Evolutionary conservation across 2,329 filamentous ascomycete species (phyloP), one percentile per base, ranked within the genome.

Genomic region (Penicillium rolfsii): DNA sequence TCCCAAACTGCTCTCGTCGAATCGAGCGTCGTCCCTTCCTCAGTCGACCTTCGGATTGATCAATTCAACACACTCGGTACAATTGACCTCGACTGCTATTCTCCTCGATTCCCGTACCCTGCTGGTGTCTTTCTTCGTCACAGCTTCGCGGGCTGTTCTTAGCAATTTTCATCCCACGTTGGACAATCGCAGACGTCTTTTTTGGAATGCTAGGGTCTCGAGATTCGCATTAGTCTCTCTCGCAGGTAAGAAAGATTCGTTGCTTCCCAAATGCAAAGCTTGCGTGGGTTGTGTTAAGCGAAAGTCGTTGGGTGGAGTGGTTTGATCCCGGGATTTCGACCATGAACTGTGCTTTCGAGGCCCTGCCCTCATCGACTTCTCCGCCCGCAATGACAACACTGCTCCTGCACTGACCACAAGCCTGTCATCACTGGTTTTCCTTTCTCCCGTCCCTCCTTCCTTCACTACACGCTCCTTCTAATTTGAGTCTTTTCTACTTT

Each of bases 381-480:
- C 55, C 46, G 60, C 59, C 59, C 46, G 57, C 52, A 26, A 57
- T 60, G 53, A 38, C 48, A 40, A 40, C 35, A 48, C 26, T 50
- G 50, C 53, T 56, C 58, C 28, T 53, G 19, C 50, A 53, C 33
- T 53, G 50, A 40, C 35, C 35, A 53, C 35, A 28, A 28, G 6
- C 50, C 50, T 14, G 33, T 52, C 68, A 62, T 72, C 66, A 70
- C 62, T 64, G 61, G 67, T 69, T 70, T 67, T 65, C 65, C 46
- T 58, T 55, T 59, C 55, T 52, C 58, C 43, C 57, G 63, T 50
- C 55, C 59, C 56, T 65, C 30, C 56, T 56, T 58, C 55, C 45
- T 26, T 55, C 49, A 63, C 52, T 52, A 54, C 50, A 62, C 54
- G 56, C 56, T 64, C 54, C 52, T 62, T 68, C 57, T 52, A 35